phyloP scores from a whole-genome alignment of 139 green algal species.

The Ulvella scutata region DNA sequence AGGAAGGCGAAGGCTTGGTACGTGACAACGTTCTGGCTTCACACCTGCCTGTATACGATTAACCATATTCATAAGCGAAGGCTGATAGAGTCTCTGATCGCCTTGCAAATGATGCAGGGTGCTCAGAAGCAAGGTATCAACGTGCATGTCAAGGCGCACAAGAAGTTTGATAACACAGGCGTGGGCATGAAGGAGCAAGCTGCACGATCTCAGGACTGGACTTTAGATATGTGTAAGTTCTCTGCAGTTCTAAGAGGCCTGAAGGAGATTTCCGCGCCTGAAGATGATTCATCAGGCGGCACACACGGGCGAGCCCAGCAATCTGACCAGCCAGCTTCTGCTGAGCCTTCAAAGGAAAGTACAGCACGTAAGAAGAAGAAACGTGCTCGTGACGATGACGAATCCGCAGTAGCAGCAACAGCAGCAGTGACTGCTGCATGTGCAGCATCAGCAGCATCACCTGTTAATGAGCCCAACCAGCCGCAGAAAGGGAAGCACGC shows the following conservation, averaged over 20 bases:
- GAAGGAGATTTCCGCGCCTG: background rate
- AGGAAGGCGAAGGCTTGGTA: conserved; percentile 66
- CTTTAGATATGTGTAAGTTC: conserved; percentile 4
- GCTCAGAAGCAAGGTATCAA: conserved; percentile 65
- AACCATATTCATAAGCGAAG: background rate
- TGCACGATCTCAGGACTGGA: conserved; percentile 7
- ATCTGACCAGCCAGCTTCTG: no score
- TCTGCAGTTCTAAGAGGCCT: background rate
- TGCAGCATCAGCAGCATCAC: background rate
- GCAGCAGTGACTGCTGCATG: background rate
- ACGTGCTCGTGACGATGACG: background rate
- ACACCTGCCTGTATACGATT: background rate
- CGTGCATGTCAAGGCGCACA: conserved; percentile 69
- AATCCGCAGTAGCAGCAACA: conserved; percentile 9
- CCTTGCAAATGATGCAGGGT: conserved; percentile 23
- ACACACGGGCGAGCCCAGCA: no score
- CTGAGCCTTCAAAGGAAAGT: no score
- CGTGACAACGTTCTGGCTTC: background rate
- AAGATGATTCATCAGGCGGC: background rate
- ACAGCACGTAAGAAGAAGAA: background rate
- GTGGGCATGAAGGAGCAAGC: conserved; percentile 32
- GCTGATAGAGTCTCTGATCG: background rate
- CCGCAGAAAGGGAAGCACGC: conserved; percentile 19
- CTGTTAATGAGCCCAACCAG: background rate
- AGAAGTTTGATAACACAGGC: conserved; percentile 61